These are phyloP conservation scores for Baorangia bicolor DNA, from an alignment of 768 basidiomycete genomes.

Conservation along the genomic window DNA sequence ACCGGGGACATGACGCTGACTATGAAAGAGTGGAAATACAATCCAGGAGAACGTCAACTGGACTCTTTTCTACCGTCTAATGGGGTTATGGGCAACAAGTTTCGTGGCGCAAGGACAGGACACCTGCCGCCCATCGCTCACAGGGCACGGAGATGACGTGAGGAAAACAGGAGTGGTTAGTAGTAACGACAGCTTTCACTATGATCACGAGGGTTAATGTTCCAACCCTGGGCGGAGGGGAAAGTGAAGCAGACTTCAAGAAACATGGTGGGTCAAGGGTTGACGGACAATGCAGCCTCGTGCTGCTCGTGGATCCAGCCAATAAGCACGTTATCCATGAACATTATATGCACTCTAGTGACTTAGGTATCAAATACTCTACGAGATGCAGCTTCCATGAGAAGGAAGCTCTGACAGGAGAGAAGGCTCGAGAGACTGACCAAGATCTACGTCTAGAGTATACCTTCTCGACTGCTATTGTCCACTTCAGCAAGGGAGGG, in stretches of 20 bases:
- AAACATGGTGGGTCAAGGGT: slow-evolving; percentile 31
- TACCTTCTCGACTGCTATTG: not conserved
- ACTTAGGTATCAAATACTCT: not conserved
- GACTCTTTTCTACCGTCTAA: slow-evolving; percentile 29
- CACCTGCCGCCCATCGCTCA: slow-evolving; percentile 12
- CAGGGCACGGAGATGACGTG: slow-evolving; percentile 14
- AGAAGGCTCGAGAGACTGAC: slow-evolving; percentile 5
- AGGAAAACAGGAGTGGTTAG: slow-evolving; percentile 4
- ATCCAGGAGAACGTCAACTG: not conserved
- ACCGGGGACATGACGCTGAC: slow-evolving; percentile 29
- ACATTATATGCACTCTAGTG: not conserved
- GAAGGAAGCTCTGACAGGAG: not conserved
- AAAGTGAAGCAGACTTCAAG: slow-evolving; percentile 6
- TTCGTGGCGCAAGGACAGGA: slow-evolving; percentile 11
- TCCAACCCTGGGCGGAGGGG: slow-evolving; percentile 34
- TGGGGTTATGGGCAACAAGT: slow-evolving; percentile 33
- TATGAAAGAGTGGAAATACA: slow-evolving; percentile 10
- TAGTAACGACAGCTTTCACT: slow-evolving; percentile 3
- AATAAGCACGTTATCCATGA: not conserved
- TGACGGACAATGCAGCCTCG: slow-evolving; percentile 13
- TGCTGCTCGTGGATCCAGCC: slow-evolving; percentile 3
- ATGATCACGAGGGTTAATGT: slow-evolving; percentile 1
- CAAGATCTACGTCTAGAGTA: not conserved
- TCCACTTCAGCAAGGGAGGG: not conserved
- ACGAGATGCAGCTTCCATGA: slow-evolving; percentile 3